Evolutionary conservation across 192 early-diverging fungal species (phyloP).

Genomic region (Coemansia sp.): DNA sequence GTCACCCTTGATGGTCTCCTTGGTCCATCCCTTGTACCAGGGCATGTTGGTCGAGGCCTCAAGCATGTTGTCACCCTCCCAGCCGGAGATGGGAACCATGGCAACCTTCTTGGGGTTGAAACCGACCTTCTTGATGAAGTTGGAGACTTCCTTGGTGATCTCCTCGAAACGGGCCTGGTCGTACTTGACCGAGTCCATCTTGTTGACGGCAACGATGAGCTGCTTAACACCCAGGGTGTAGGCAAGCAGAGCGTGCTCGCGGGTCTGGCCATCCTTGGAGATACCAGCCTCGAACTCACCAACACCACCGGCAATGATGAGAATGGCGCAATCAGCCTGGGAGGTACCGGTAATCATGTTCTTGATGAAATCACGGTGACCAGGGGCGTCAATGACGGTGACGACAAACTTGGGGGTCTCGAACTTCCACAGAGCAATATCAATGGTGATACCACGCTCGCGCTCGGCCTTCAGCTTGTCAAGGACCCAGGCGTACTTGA

Average conservation of each 20-base stretch:
- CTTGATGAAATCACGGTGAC: conserved; percentile 99
- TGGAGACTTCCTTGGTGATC: conserved; percentile 93
- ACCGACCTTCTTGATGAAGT: conserved; percentile 97
- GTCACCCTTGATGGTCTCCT: conserved; percentile 77
- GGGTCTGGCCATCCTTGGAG: conserved; percentile 99
- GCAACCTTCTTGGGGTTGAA: conserved; percentile 91
- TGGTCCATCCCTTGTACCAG: conserved; percentile 97
- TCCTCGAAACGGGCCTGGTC: conserved; percentile 92
- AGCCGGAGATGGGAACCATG: conserved; percentile 98
- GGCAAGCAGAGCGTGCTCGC: conserved; percentile 97
- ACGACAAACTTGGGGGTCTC: conserved; percentile 96
- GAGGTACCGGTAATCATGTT: conserved; percentile 99
- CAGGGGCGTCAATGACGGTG: conserved; percentile 99
- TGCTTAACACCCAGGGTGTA: conserved; percentile 98
- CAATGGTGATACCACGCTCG: conserved; percentile 99
- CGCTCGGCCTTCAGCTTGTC: conserved; percentile 99
- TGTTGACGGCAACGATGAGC: conserved; percentile 99
- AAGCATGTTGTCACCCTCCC: conserved; percentile 98
- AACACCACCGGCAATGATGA: conserved; percentile 90
- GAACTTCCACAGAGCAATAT: conserved; percentile 96
- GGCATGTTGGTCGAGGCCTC: conserved; percentile 90
- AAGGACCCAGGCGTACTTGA: conserved; percentile 99
- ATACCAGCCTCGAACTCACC: conserved; percentile 97
- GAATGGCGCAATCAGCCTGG: conserved; percentile 96
- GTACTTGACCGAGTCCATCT: conserved; percentile 99